Evolutionary conservation across 169 alveolate genomes (phyloP).

Genomic region (Plasmodium billcollinsi): DNA sequence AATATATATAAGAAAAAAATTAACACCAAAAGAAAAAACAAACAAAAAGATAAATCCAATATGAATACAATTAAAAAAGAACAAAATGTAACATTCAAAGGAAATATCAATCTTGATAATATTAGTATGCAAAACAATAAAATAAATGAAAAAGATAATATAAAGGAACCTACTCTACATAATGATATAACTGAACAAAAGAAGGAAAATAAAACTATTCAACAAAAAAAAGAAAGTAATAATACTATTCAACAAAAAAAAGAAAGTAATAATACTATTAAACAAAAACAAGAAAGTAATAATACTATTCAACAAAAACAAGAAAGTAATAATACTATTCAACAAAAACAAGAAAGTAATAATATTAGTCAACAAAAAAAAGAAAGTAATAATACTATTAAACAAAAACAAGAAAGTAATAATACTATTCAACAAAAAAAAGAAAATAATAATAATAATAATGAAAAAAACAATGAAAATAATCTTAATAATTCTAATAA

Average conservation of each 20-base stretch:
- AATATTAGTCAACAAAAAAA: neutral
- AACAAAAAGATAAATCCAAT: too few species aligned
- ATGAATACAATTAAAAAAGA: too few species aligned
- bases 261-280: neutral
- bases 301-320: neutral
- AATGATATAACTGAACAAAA: too few species aligned
- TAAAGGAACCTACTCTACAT: too few species aligned
- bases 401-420: neutral
- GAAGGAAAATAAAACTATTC: neutral
- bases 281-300: neutral
- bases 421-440: neutral
- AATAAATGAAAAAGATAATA: too few species aligned
- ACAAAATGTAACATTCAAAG: too few species aligned
- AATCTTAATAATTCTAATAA: neutral
- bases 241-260: slow-evolving; percentile 1
- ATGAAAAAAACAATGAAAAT: neutral
- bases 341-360: slow-evolving; percentile 7
- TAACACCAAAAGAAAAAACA: too few species aligned
- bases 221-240: slow-evolving; percentile 10
- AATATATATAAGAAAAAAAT: too few species aligned
- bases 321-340: neutral
- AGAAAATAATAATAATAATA: neutral
- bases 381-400: neutral
- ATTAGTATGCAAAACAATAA: too few species aligned
- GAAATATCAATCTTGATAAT: too few species aligned